Evolutionary conservation across 2,329 filamentous ascomycete genomes (phyloP).

Genomic region (Pezicula radicicola): DNA sequence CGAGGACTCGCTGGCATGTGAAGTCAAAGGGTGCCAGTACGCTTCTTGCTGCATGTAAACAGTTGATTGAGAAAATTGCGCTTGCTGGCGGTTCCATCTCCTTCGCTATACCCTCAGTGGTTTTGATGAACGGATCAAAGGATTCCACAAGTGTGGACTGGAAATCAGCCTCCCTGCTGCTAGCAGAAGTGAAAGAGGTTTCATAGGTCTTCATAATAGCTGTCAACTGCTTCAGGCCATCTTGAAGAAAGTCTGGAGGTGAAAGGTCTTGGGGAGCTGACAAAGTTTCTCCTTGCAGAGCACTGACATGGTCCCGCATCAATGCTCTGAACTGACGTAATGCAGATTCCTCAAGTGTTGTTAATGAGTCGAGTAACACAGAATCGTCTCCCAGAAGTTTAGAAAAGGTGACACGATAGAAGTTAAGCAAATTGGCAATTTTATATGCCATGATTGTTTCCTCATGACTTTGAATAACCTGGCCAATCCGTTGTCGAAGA

Average conservation of each 20-base stretch:
- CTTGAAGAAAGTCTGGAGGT: slow-evolving; percentile 75
- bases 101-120: slow-evolving; percentile 67
- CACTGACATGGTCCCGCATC: slow-evolving; percentile 75
- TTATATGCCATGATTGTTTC: slow-evolving; percentile 87
- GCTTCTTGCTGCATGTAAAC: slow-evolving; percentile 55
- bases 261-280: slow-evolving; percentile 69
- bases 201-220: slow-evolving; percentile 85
- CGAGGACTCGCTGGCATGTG: slow-evolving; percentile 49
- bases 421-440: slow-evolving; percentile 82
- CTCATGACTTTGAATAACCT: slow-evolving; percentile 89
- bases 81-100: slow-evolving; percentile 55
- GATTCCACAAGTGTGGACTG: slow-evolving; percentile 72
- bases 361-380: slow-evolving; percentile 65
- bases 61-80: slow-evolving; percentile 73
- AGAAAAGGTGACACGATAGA: slow-evolving; percentile 83
- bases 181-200: slow-evolving; percentile 64
- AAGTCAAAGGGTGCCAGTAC: slow-evolving; percentile 62
- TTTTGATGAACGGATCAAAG: slow-evolving; percentile 80
- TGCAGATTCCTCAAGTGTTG: slow-evolving; percentile 69
- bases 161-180: slow-evolving; percentile 66
- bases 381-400: slow-evolving; percentile 72
- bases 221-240: slow-evolving; percentile 74
- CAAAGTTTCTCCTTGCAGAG: slow-evolving; percentile 69
- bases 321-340: slow-evolving; percentile 78
- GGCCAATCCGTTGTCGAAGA: slow-evolving; percentile 86